Evolutionary conservation across 2,329 filamentous ascomycete genomes (phyloP).

Genomic region (Clathrospora elynae): DNA sequence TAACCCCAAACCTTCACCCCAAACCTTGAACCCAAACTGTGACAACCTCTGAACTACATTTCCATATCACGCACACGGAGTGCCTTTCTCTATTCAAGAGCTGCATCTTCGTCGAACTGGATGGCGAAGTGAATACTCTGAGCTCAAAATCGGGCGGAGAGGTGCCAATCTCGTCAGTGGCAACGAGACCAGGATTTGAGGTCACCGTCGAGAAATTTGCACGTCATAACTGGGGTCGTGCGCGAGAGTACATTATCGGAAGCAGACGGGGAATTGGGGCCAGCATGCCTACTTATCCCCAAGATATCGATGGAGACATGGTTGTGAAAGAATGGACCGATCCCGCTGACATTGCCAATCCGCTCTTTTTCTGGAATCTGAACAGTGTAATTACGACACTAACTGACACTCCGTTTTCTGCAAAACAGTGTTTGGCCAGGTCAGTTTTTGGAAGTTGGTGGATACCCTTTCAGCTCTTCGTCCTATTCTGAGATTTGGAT

Average conservation of each 20-base stretch:
- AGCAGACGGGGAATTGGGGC: background rate
- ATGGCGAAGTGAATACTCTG: constrained; percentile 10
- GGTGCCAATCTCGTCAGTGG: background rate
- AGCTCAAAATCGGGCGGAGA: constrained; percentile 16
- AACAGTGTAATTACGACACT: constrained; percentile 45
- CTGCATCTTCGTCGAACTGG: constrained; percentile 35
- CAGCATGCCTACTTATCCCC: constrained; percentile 1
- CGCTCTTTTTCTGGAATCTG: constrained; percentile 58
- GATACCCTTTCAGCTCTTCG: constrained; percentile 30
- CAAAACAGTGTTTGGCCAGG: constrained; percentile 2
- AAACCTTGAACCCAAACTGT: no score
- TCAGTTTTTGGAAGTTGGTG: constrained; percentile 17
- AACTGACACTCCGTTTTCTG: background rate
- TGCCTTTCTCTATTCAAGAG: constrained; percentile 53
- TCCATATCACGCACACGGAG: constrained; percentile 56
- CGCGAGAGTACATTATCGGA: constrained; percentile 18
- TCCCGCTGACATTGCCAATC: constrained; percentile 54
- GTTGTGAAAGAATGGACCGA: constrained; percentile 57
- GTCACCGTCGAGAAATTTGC: constrained; percentile 46
- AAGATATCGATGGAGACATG: constrained; percentile 38
- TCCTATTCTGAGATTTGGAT: constrained; percentile 39
- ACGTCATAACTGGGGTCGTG: constrained; percentile 57
- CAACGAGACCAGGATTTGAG: constrained; percentile 21
- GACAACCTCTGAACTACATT: constrained; percentile 57
- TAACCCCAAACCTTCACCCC: no score